phyloP scores from a whole-genome alignment of 345 rosid genomes.

The Combretum micranthum region DNA sequence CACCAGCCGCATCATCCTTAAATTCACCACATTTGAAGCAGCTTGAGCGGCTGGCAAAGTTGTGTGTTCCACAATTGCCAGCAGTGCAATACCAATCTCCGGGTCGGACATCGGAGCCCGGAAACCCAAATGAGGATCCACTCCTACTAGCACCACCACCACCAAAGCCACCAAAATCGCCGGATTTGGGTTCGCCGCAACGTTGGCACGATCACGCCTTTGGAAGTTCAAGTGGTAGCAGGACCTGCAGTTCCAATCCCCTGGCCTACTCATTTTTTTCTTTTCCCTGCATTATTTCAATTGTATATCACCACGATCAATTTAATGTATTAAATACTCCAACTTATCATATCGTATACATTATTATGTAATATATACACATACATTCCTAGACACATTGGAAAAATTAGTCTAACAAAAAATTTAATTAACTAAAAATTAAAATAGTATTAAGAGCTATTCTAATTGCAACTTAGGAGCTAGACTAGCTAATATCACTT shows the following conservation, averaged over 20 bases:
- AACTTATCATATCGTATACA: too few relatives aligned
- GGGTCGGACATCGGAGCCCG: constrained; percentile 90
- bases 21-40: constrained; percentile 89
- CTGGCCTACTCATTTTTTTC: constrained; percentile 54
- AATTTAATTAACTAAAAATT: too few relatives aligned
- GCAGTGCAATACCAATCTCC: constrained; percentile 96
- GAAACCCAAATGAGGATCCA: constrained; percentile 59
- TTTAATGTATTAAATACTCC: too few relatives aligned
- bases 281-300: constrained; percentile 1
- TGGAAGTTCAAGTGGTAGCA: constrained; percentile 86
- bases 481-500: too few relatives aligned
- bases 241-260: constrained; percentile 85
- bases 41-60: constrained; percentile 83
- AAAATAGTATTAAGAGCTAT: too few relatives aligned
- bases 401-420: too few relatives aligned
- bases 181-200: constrained; percentile 34
- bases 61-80: constrained; percentile 86
- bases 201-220: constrained; percentile 81
- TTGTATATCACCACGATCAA: too few relatives aligned
- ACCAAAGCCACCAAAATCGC: constrained; percentile 27
- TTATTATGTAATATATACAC: too few relatives aligned
- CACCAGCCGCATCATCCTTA: constrained; percentile 51
- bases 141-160: constrained; percentile 35
- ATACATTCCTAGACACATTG: too few relatives aligned
- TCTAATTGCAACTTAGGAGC: too few relatives aligned